phyloP scores from a whole-genome alignment of 306 rosid genomes.

The Pachyrhizus erosus region DNA sequence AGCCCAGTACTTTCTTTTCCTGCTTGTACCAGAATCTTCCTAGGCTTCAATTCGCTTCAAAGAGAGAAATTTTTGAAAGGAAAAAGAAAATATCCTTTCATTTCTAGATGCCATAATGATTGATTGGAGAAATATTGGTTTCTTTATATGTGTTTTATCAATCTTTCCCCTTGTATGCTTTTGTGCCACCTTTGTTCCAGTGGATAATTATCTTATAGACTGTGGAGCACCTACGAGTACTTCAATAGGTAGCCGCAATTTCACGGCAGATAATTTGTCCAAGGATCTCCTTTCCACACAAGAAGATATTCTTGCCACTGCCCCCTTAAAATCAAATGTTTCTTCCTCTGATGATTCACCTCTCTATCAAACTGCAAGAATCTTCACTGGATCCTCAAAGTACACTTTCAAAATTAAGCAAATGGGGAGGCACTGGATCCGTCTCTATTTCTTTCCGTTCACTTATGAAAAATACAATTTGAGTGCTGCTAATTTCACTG shows the following conservation, averaged over 20 bases:
- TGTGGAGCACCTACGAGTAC: slow-evolving; percentile 70
- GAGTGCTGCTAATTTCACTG: slow-evolving; percentile 65
- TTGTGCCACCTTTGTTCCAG: slow-evolving; percentile 59
- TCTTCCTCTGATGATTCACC: slow-evolving; percentile 47
- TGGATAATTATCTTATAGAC: slow-evolving; percentile 78
- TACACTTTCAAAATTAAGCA: slow-evolving; percentile 65
- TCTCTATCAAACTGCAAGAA: slow-evolving; percentile 77
- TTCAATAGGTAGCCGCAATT: slow-evolving; percentile 62
- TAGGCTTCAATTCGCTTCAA: slow-evolving; percentile 35
- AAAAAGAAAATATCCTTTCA: background rate
- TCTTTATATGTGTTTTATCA: slow-evolving; percentile 53
- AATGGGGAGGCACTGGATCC: slow-evolving; percentile 90
- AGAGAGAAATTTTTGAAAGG: slow-evolving; percentile 7
- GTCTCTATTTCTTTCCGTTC: slow-evolving; percentile 82
- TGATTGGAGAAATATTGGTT: slow-evolving; percentile 51
- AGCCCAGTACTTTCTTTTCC: slow-evolving; percentile 11
- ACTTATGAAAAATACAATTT: slow-evolving; percentile 49
- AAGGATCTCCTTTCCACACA: slow-evolving; percentile 67
- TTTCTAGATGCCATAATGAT: slow-evolving; percentile 44
- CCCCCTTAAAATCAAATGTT: slow-evolving; percentile 46
- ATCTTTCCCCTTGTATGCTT: slow-evolving; percentile 47
- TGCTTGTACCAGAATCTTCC: slow-evolving; percentile 35
- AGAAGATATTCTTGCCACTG: slow-evolving; percentile 56
- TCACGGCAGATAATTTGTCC: slow-evolving; percentile 61
- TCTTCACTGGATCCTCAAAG: slow-evolving; percentile 68